These are phyloP conservation scores for Leishmania major DNA, from an alignment of 208 protist genomes.

Conservation along the genomic window DNA sequence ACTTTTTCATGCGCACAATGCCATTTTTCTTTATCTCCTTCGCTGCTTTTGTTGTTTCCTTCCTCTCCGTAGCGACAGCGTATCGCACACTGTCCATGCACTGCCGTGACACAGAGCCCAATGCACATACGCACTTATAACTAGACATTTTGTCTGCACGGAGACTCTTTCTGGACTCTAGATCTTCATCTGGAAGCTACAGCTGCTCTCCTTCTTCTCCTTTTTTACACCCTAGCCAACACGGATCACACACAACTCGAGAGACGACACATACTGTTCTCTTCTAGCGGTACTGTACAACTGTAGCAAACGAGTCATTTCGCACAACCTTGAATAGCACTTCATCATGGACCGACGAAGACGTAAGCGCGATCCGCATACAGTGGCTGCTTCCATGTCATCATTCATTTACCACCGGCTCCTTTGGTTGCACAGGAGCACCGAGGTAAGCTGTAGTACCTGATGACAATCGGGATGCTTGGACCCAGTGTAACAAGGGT, in stretches of 20 bases:
- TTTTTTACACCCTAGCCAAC: not conserved
- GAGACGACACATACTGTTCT: not conserved
- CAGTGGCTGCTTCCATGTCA: not conserved
- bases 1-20: not conserved
- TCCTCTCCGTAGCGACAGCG: not conserved
- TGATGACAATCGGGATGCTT: not conserved
- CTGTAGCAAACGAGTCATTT: not conserved
- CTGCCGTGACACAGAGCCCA: not conserved
- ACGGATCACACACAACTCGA: not conserved
- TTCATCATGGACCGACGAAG: not conserved
- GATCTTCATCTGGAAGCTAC: not conserved
- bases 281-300: not conserved
- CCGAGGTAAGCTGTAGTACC: too few relatives aligned
- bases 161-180: not conserved
- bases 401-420: not conserved
- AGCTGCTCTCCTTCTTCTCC: not conserved
- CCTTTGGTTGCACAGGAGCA: not conserved
- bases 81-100: not conserved
- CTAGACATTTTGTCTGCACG: not conserved
- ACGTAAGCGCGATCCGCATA: not conserved
- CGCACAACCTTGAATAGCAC: not conserved
- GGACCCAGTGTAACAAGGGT: too few relatives aligned
- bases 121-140: not conserved
- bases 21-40: not conserved
- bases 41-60: too few relatives aligned